These are phyloP conservation scores for Phytopythium chamaehyphon DNA, from an alignment of 352 stramenopile species.

Conservation along the genomic window DNA sequence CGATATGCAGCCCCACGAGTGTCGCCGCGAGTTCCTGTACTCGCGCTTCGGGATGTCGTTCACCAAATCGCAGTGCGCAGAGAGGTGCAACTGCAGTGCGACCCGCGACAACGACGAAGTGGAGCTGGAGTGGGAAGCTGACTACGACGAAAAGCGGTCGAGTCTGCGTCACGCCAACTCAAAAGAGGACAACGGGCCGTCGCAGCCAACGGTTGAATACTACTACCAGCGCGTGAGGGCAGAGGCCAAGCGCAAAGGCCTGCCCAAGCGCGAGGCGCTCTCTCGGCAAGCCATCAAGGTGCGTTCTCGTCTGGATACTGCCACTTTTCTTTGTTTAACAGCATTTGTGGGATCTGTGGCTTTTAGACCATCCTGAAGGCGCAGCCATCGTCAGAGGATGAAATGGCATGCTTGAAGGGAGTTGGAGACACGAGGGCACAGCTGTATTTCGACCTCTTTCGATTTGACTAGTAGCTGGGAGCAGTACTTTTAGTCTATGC, in stretches of 20 bases:
- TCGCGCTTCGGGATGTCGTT: slow-evolving; percentile 54
- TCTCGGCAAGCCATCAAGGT: slow-evolving; percentile 45
- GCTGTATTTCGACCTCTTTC: slow-evolving; percentile 50
- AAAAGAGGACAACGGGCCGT: slow-evolving; percentile 5
- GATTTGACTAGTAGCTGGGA: slow-evolving; percentile 13
- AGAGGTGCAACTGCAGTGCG: slow-evolving; percentile 51
- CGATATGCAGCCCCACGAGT: slow-evolving; percentile 33
- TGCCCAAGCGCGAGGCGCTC: slow-evolving; percentile 56
- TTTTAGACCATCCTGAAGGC: slow-evolving; percentile 44
- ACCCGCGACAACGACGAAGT: slow-evolving; percentile 12
- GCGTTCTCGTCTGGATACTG: slow-evolving; percentile 3
- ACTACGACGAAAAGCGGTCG: not conserved
- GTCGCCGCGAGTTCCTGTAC: slow-evolving; percentile 54
- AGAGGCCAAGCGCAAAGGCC: slow-evolving; percentile 30
- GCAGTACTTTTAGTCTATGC: slow-evolving; percentile 7
- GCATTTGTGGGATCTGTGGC: not conserved
- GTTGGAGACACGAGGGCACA: slow-evolving; percentile 44
- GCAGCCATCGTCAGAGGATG: slow-evolving; percentile 36
- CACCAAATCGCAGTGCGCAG: slow-evolving; percentile 24
- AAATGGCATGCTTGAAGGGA: slow-evolving; percentile 61
- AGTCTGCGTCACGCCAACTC: not conserved
- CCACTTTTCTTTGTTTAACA: not conserved
- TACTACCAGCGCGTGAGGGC: slow-evolving; percentile 53
- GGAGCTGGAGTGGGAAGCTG: not conserved
- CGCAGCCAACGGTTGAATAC: slow-evolving; percentile 43